phyloP scores from a whole-genome alignment of 352 stramenopile genomes.

The Globisporangium rhizosaccharum region DNA sequence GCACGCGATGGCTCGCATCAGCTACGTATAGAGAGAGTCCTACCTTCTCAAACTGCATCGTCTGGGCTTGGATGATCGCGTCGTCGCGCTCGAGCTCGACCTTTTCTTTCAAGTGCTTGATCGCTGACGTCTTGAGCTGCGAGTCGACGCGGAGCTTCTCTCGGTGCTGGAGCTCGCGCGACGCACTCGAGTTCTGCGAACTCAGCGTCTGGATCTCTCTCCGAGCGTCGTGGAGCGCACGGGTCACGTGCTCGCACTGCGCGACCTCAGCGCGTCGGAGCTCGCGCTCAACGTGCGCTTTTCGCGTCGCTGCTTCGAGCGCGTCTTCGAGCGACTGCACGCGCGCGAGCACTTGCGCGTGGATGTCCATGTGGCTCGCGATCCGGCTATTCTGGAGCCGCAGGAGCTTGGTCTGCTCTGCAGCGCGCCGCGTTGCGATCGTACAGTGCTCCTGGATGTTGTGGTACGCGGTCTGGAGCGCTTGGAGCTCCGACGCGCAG shows the following conservation, averaged over 20 bases:
- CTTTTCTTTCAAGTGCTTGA: conserved; percentile 42
- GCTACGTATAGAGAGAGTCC: neutral
- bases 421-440: conserved; percentile 44
- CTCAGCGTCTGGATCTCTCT: conserved; percentile 44
- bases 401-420: conserved; percentile 67
- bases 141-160: conserved; percentile 53
- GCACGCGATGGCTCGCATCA: neutral
- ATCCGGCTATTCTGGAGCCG: conserved; percentile 53
- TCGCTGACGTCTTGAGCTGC: conserved; percentile 41
- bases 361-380: conserved; percentile 39
- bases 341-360: conserved; percentile 52
- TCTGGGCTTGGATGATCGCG: conserved; percentile 33
- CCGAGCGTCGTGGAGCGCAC: conserved; percentile 40
- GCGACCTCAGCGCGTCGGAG: conserved; percentile 43
- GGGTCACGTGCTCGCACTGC: conserved; percentile 51
- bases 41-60: conserved; percentile 41
- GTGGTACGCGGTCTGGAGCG: conserved; percentile 22
- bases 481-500: conserved; percentile 17
- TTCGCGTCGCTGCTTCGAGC: conserved; percentile 38
- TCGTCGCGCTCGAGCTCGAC: conserved; percentile 54
- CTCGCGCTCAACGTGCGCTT: conserved; percentile 45
- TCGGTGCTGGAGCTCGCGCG: conserved; percentile 44
- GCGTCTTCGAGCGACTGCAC: conserved; percentile 36
- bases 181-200: conserved; percentile 38
- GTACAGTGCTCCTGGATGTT: conserved; percentile 47